Base-by-base conservation (phyloP, 75 land plant species). In the Picea glauca region DNA sequence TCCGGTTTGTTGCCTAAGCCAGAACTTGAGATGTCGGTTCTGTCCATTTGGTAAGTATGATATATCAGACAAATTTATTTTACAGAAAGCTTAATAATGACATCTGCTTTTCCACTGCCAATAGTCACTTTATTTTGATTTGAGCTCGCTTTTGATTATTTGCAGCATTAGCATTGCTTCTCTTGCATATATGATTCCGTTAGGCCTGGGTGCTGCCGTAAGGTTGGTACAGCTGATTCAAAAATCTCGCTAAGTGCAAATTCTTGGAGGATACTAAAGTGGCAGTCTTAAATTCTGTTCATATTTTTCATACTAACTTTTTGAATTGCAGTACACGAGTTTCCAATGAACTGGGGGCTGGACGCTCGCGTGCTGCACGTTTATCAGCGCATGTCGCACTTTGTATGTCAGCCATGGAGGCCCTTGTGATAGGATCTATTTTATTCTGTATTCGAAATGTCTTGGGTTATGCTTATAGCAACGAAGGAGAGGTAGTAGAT, bases 281-380 rank as follows among this genome's bases (percentile, higher is more conserved):
- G 17, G 13, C 15, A 66, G 17, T 32, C 18, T 66, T 35, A 15
- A 66, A 66, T 66, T 5, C 15, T 50, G 11, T 50, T 50, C 54
- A 50, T 1, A 8, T 50, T 50, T 40, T 50, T 50, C 11, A 50
- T 50, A 50, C 54, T 8, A 8, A 50, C 9, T 0, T 50, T 50
- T 50, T 50, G 54, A 0, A 50, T 80, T 82, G 76, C 72, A 93
- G 95, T 60, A 89, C 91, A 54, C 76, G 95, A 60, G 90, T 93
- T 76, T 83, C 95, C n/a, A 95, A 95, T 81, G 96, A 95, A 80
- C 76, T 95, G 31, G 98, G 98, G 30, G 95, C 89, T 58, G 87
- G 88, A 33, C 26, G 75, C 12, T 78, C 96, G 35, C 73, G 72
- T 35, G 82, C 80, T 18, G 98, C 93, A n/a, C 82, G 76, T 2